A percentile compares a stretch with the other conserved stretches of the same genome.
These are phyloP conservation scores for Salix brachista DNA, from an alignment of 345 rosid genomes.

Conservation along the genomic window DNA sequence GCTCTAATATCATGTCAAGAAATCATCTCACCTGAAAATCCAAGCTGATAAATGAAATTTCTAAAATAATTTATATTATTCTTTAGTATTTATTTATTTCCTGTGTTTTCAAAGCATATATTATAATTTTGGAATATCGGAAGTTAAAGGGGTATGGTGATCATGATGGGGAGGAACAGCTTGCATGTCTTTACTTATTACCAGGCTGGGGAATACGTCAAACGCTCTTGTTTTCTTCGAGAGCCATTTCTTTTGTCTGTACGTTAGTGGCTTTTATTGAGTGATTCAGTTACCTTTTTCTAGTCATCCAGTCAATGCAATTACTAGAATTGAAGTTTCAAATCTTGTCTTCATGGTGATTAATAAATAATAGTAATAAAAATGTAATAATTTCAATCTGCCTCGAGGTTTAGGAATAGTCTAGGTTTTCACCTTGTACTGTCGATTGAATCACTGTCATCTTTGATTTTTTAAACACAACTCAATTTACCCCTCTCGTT, in stretches of 20 bases:
- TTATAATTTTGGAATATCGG: no score
- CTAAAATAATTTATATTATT: no score
- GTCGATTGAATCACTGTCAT: background rate
- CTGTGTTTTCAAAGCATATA: background rate
- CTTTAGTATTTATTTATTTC: no score
- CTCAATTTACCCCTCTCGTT: no score
- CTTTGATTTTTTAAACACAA: background rate
- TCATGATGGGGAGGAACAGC: background rate
- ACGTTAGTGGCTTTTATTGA: background rate
- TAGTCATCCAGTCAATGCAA: background rate
- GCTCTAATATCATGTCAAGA: no score
- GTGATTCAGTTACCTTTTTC: background rate
- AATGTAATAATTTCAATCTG: background rate
- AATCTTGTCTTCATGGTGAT: background rate
- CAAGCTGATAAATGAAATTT: no score
- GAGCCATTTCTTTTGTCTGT: conserved; percentile 4
- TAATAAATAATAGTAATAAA: no score
- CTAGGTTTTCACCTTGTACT: background rate
- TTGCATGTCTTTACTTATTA: background rate
- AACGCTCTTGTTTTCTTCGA: background rate
- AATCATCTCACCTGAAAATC: no score
- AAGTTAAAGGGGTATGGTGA: no score
- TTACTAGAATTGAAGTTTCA: background rate
- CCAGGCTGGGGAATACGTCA: background rate
- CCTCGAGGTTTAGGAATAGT: background rate